Evolutionary conservation across 1,139 yeast genomes (phyloP), one percentile per base, ranked within the genome.

Genomic region (Suhomyces kunorum): DNA sequence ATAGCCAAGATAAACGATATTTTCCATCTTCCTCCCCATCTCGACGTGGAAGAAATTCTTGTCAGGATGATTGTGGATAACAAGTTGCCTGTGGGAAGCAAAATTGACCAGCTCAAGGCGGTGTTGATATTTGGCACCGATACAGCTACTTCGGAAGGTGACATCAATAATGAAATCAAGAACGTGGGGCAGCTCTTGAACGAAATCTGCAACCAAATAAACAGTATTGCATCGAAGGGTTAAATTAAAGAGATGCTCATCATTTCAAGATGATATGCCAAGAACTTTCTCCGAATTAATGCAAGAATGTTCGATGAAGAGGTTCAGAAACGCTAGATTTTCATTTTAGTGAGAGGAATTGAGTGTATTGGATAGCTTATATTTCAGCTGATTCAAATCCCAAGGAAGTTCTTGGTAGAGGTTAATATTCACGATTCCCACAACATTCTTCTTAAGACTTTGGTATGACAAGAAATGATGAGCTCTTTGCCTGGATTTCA

Each of bases 1-100:
- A 36, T 60, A 25, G 22, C 37, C 9, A 47, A 58, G 41, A 45
- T 60, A 38, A 37, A 45, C 25, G 24, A 45, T 23, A 32, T 58
- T 31, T 45, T 58, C 44, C 43, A 50, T 2, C 39, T 54, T 12
- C 43, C 43, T 8, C 36, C 24, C 30, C 38, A 39, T 35, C 29
- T 39, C 1, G 50, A 58, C 36, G 29, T 56, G 35, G 66, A 66
- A 48, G 53, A 45, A 25, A 36, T 66, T 17, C 48, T 69, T 7
- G 51, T 58, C 23, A 53, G 53, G 17, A 70, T 71, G 76, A 67
- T 71, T 32, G 52, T 59, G 23, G 48, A 47, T 17, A 59, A 63
- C 30, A 68, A 68, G 47, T 53, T 70, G 12, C 68, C 69, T 2
- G 28, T 44, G 5, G 55, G 54, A 8, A 58, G 68, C 6, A 56